Conservation (phyloP, 192 early-diverging fungal genomes). For the Backusella macrospora region DNA sequence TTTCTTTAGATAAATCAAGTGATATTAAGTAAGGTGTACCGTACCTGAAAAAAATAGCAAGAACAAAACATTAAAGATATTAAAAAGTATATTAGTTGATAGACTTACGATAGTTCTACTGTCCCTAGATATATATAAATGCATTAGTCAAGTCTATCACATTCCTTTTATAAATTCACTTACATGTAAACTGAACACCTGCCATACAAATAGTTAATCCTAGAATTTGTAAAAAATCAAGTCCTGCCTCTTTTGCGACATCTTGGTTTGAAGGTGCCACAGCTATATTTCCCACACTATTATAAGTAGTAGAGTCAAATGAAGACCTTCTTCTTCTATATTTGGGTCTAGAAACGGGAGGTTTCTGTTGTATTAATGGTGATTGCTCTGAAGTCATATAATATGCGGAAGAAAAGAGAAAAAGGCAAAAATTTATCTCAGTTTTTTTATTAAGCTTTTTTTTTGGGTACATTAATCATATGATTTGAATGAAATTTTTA, state of each 20-base stretch:
- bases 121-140: conserved; percentile 59
- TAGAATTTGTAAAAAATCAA: conserved; percentile 39
- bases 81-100: neutral
- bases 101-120: conserved; percentile 63
- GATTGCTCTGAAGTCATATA: conserved; percentile 13
- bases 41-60: conserved; percentile 46
- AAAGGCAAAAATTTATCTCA: neutral
- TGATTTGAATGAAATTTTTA: conserved; percentile 5
- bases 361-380: conserved; percentile 30
- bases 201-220: conserved; percentile 61
- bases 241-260: conserved; percentile 17
- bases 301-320: conserved; percentile 41
- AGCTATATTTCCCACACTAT: conserved; percentile 27
- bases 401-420: conserved; percentile 1
- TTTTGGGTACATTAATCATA: neutral
- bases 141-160: neutral
- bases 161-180: conserved; percentile 23
- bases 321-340: conserved; percentile 35
- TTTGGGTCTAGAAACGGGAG: conserved; percentile 30
- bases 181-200: conserved; percentile 76
- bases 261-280: conserved; percentile 17
- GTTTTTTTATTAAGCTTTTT: neutral
- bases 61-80: neutral
- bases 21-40: conserved; percentile 75
- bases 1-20: conserved; percentile 62